A percentile compares a stretch with the other conserved stretches of the same genome.
Conservation (phyloP, 352 stramenopile species). For the Pythium phragmiticola region DNA sequence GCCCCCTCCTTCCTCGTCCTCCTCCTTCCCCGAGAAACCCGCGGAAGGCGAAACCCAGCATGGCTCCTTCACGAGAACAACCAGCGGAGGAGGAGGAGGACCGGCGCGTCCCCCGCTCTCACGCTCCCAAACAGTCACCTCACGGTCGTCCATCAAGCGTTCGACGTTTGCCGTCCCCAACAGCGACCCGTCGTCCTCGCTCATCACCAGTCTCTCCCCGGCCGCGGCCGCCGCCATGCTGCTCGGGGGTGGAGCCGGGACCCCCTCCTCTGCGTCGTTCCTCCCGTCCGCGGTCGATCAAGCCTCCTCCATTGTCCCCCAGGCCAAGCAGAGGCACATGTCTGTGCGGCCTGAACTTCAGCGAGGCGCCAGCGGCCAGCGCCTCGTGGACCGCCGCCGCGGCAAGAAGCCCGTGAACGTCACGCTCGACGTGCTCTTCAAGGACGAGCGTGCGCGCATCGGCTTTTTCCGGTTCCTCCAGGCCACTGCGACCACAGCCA, state of each 20-base stretch:
- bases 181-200: neutral
- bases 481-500: conserved; percentile 25
- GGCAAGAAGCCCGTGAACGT: conserved; percentile 40
- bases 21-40: neutral
- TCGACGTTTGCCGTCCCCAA: conserved; percentile 17
- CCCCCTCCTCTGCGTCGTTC: neutral
- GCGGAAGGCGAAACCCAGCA: neutral
- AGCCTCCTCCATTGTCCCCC: too few relatives aligned
- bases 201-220: neutral
- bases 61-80: neutral
- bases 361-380: conserved; percentile 6
- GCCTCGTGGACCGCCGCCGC: neutral
- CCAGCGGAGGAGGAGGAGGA: neutral
- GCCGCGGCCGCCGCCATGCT: neutral
- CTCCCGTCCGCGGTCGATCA: too few relatives aligned
- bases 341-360: conserved; percentile 15
- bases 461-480: conserved; percentile 59
- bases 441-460: conserved; percentile 51
- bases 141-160: conserved; percentile 9
- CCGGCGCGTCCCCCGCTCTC: neutral
- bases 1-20: too few relatives aligned
- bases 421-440: conserved; percentile 48
- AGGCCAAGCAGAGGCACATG: neutral
- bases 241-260: neutral
- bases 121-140: conserved; percentile 13